These are phyloP conservation scores for Allomyces macrogynus DNA, from an alignment of 192 early-diverging fungal species.

Conservation along the genomic window DNA sequence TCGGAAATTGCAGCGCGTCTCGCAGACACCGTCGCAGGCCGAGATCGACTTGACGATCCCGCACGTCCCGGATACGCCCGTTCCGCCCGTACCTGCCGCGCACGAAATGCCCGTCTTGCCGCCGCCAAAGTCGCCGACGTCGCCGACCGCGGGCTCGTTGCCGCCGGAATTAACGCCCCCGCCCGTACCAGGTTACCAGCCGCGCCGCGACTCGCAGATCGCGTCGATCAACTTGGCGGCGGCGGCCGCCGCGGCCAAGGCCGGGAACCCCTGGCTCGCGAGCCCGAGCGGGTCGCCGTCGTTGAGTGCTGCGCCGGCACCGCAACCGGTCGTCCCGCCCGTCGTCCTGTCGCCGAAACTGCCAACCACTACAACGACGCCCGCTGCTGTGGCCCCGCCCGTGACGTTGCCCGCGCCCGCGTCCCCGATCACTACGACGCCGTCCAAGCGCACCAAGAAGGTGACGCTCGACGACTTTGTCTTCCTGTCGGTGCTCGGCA, in stretches of 20 bases:
- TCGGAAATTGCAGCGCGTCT: slow-evolving; percentile 2
- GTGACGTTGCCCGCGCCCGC: neutral
- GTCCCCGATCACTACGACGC: neutral
- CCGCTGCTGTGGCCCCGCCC: neutral
- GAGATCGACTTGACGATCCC: slow-evolving; percentile 10
- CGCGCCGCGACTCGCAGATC: neutral
- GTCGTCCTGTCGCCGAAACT: neutral
- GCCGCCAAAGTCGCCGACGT: neutral
- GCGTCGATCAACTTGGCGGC: neutral
- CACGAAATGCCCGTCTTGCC: too few species aligned
- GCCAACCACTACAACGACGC: neutral
- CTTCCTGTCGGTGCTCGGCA: slow-evolving; percentile 84
- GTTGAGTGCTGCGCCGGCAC: neutral
- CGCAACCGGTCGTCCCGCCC: neutral
- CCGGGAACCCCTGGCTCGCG: too few species aligned
- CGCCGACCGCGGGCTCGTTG: neutral
- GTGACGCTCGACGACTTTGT: slow-evolving; percentile 82
- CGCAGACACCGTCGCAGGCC: slow-evolving; percentile 3
- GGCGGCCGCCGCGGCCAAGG: too few species aligned
- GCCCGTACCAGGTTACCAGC: neutral
- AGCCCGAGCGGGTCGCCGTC: too few species aligned
- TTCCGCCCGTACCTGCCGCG: slow-evolving; percentile 7
- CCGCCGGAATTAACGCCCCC: slow-evolving; percentile 23
- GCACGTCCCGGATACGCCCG: slow-evolving; percentile 10
- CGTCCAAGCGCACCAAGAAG: slow-evolving; percentile 15